Evolutionary conservation across 176 grass and related monocot genomes (phyloP).

Genomic region (Avena insularis): DNA sequence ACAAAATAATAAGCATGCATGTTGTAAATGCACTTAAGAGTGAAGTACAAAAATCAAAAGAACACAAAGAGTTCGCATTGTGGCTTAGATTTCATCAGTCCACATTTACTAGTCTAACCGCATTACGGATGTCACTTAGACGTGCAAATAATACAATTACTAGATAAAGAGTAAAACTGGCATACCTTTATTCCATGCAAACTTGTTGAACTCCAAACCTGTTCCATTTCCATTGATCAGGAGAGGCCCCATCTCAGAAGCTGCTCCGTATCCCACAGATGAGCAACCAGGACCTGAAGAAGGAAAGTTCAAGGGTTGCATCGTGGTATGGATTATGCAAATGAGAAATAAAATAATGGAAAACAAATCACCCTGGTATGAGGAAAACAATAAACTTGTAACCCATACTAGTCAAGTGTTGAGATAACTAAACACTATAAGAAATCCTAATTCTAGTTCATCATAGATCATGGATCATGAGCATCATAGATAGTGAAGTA

Average conservation of each 20-base stretch:
- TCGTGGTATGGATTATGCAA: neutral
- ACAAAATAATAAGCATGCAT: neutral
- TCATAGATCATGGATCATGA: neutral
- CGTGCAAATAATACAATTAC: neutral
- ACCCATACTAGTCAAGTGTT: neutral
- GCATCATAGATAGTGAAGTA: neutral
- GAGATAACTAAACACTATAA: neutral
- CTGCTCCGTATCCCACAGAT: conserved; percentile 88
- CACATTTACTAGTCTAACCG: neutral
- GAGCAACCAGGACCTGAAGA: conserved; percentile 78
- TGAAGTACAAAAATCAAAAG: neutral
- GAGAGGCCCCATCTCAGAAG: conserved; percentile 72
- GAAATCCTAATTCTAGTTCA: neutral
- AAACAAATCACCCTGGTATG: neutral
- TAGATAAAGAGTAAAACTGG: neutral
- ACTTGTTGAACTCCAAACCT: conserved; percentile 75
- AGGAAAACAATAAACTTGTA: conserved; percentile 1
- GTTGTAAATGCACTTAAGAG: neutral
- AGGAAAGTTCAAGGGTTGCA: neutral
- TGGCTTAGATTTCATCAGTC: neutral
- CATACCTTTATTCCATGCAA: conserved; percentile 82
- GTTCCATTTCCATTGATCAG: conserved; percentile 65
- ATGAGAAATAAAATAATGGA: neutral
- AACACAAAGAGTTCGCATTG: neutral
- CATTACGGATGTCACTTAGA: neutral